A percentile compares a stretch with the other conserved stretches of the same genome.
These are phyloP conservation scores for Aegilops speltoides DNA, from an alignment of 176 grass and related monocot species.

Conservation along the genomic window DNA sequence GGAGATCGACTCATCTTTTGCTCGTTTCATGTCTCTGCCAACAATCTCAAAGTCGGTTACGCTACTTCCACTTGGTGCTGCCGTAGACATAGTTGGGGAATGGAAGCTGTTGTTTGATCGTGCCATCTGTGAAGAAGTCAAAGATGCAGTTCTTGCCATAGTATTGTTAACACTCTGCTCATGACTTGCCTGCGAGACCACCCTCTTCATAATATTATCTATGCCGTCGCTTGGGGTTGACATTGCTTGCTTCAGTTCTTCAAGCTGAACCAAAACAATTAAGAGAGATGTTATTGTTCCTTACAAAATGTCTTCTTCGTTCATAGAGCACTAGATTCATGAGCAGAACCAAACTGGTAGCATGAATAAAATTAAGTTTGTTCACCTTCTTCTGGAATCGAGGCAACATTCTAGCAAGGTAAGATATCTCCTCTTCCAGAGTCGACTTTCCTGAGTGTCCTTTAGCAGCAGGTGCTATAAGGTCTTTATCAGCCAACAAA, in stretches of 20 bases:
- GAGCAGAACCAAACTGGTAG: neutral
- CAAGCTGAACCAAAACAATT: slow-evolving; percentile 53
- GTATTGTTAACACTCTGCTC: slow-evolving; percentile 26
- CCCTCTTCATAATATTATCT: slow-evolving; percentile 36
- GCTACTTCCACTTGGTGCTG: slow-evolving; percentile 48
- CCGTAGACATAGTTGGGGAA: slow-evolving; percentile 47
- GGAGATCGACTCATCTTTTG: slow-evolving; percentile 38
- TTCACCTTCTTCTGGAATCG: slow-evolving; percentile 88
- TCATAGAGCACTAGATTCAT: neutral
- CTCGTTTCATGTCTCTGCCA: slow-evolving; percentile 77
- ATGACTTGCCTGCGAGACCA: slow-evolving; percentile 20
- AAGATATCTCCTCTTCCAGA: slow-evolving; percentile 58
- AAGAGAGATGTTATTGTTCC: slow-evolving; percentile 19
- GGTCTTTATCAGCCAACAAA: slow-evolving; percentile 26
- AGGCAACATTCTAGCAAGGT: slow-evolving; percentile 50
- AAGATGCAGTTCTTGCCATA: slow-evolving; percentile 39
- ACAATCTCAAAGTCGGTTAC: slow-evolving; percentile 75
- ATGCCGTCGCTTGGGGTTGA: slow-evolving; percentile 35
- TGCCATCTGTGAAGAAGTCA: slow-evolving; percentile 53
- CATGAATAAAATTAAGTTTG: neutral
- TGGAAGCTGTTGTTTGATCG: slow-evolving; percentile 51
- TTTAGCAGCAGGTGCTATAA: slow-evolving; percentile 29
- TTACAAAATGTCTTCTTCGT: neutral
- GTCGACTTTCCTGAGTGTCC: slow-evolving; percentile 35
- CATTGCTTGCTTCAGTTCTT: slow-evolving; percentile 70